Conservation (phyloP, 345 rosid species). For the Brassica nigra region DNA sequence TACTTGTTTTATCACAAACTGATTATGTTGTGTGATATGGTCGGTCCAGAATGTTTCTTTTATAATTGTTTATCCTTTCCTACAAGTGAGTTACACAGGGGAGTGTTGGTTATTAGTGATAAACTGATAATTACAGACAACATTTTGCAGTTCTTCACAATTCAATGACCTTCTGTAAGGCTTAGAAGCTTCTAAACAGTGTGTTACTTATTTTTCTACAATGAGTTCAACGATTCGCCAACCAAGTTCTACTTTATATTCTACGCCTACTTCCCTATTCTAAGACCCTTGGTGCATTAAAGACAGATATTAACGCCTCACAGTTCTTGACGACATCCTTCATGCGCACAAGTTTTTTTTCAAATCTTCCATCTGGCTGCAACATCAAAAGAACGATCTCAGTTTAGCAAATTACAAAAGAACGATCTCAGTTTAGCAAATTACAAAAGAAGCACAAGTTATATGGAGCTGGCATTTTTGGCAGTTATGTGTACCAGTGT, state of each 20-base stretch:
- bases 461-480: slow-evolving; percentile 3
- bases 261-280: not conserved
- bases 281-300: not conserved
- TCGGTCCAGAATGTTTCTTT: slow-evolving; percentile 26
- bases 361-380: not conserved
- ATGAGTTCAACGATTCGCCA: slow-evolving; percentile 2
- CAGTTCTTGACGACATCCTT: not conserved
- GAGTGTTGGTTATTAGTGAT: not conserved
- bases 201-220: slow-evolving; percentile 6
- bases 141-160: not conserved
- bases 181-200: slow-evolving; percentile 13
- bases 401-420: not conserved
- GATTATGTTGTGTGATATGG: slow-evolving; percentile 15
- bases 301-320: not conserved
- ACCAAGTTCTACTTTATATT: not conserved
- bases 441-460: not conserved
- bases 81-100: not conserved
- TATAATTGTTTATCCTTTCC: not conserved
- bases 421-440: slow-evolving; percentile 7
- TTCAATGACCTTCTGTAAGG: slow-evolving; percentile 8
- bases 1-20: not conserved
- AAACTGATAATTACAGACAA: not conserved
- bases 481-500: slow-evolving; percentile 11
- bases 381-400: slow-evolving; percentile 4
- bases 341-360: not conserved